Evolutionary conservation across 2,329 filamentous ascomycete species (phyloP).

Genomic region (Colletotrichum orbiculare): DNA sequence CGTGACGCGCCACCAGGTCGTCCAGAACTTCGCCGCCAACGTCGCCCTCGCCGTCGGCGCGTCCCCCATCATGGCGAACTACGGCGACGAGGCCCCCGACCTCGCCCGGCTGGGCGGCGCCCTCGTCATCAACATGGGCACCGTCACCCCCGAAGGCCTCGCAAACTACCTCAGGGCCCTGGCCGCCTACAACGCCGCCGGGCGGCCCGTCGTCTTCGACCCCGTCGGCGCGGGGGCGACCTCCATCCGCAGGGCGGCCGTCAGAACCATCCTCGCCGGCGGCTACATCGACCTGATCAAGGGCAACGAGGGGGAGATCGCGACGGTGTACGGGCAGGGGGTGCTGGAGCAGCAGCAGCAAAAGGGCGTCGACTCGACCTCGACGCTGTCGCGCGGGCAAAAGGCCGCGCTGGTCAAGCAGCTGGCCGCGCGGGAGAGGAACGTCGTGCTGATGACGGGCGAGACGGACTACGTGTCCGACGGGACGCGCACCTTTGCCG

Average conservation of each 20-base stretch:
- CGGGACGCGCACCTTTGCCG: slow-evolving; percentile 71
- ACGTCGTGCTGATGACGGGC: slow-evolving; percentile 86
- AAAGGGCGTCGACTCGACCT: slow-evolving; percentile 85
- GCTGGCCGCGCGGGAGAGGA: slow-evolving; percentile 75
- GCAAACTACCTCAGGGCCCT: slow-evolving; percentile 79
- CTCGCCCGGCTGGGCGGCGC: slow-evolving; percentile 81
- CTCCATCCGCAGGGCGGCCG: slow-evolving; percentile 73
- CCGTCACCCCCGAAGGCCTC: slow-evolving; percentile 80
- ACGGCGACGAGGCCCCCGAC: slow-evolving; percentile 83
- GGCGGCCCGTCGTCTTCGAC: slow-evolving; percentile 84
- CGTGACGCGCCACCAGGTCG: slow-evolving; percentile 60
- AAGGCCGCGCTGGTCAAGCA: slow-evolving; percentile 72
- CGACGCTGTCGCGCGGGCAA: slow-evolving; percentile 53
- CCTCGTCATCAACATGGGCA: slow-evolving; percentile 95
- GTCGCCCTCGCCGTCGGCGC: slow-evolving; percentile 86
- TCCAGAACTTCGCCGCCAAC: slow-evolving; percentile 95
- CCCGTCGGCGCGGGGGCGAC: slow-evolving; percentile 73
- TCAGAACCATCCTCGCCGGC: slow-evolving; percentile 75
- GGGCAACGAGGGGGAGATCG: slow-evolving; percentile 91
- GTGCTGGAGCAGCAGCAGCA: slow-evolving; percentile 71
- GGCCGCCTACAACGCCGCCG: slow-evolving; percentile 81
- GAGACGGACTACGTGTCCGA: slow-evolving; percentile 81
- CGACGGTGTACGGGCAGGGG: slow-evolving; percentile 71
- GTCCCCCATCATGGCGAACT: slow-evolving; percentile 94
- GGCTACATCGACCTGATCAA: slow-evolving; percentile 92